Evolutionary conservation across 2,329 filamentous ascomycete genomes (phyloP), one percentile per base, ranked within the genome.

Genomic region (Penicillium sp.): DNA sequence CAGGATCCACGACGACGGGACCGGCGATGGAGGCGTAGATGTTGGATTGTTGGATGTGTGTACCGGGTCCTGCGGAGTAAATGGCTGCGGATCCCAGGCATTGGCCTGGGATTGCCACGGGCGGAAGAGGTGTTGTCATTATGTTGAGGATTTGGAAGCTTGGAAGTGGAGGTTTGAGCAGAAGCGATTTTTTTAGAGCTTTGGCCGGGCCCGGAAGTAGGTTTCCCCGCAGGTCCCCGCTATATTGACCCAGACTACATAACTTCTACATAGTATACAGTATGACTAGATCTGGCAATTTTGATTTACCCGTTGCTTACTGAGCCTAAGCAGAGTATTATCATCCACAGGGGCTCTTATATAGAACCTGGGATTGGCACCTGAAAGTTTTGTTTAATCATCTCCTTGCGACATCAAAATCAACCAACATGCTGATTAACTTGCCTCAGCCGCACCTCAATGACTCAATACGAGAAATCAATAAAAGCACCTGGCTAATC

Each of bases 21-120:
- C 92, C 93, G 48, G 92, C 83, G 58, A 97, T 86, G 20, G 92
- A 96, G 56, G 92, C 87, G 73, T 89, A 89, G 64, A 97, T 84
- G 55, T 87, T 83, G 59, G 85, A 81, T 60, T 88, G 81, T 75
- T 90, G 83, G 62, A 96, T 81, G 73, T 97, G 91, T 0, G 92
- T 96, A 62, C 93, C 94, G 11, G 89, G 80, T 14, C 93, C 93
- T 26, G 91, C 83, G 40, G 82, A 76, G 74, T 88, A 92, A 62
- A 85, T 83, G 53, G 82, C 79, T 18, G 81, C 75, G 18, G 87
- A 77, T 27, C 89, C 92, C 40, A 99, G 84, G 44, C 86, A 77
- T 71, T 94, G 89, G 70, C 94, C 94, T 11, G 94, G 94, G 46
- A 95, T 82, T 52, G 88, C 89, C 64, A 91, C 56, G 23, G 66